A percentile compares a stretch with the other conserved stretches of the same genome.
Evolutionary conservation across 805 yeast genomes (phyloP).

Genomic region (Saturnispora dispora): DNA sequence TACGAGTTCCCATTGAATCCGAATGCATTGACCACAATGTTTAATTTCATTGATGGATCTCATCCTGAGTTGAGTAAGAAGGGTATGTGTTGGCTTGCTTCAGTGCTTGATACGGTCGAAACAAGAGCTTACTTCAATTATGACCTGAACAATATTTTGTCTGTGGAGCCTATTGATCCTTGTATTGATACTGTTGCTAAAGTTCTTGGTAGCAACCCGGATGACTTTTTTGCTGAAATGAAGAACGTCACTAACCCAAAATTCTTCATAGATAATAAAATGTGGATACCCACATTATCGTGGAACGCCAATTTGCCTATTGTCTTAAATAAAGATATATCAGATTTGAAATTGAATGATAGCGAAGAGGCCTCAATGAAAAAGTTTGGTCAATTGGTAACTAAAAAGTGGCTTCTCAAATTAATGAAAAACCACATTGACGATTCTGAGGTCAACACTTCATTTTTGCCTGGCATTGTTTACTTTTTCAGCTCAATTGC

Average conservation of each 20-base stretch:
- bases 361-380: constrained; percentile 36
- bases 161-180: constrained; percentile 24
- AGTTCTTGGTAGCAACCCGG: constrained; percentile 17
- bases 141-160: constrained; percentile 33
- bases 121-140: constrained; percentile 26
- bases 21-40: constrained; percentile 35
- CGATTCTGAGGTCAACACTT: constrained; percentile 60
- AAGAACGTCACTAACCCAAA: constrained; percentile 35
- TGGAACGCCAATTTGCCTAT: constrained; percentile 57
- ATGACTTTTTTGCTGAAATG: constrained; percentile 44
- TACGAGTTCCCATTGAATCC: constrained; percentile 38
- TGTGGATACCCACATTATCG: constrained; percentile 59
- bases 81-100: constrained; percentile 51
- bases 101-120: constrained; percentile 30
- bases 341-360: constrained; percentile 26
- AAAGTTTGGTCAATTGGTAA: constrained; percentile 36
- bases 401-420: constrained; percentile 48
- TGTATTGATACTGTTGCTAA: constrained; percentile 10
- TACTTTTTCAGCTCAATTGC: constrained; percentile 44
- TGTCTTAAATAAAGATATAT: constrained; percentile 27
- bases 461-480: constrained; percentile 59
- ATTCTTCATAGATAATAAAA: constrained; percentile 50
- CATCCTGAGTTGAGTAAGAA: constrained; percentile 61
- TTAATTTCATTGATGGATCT: constrained; percentile 41
- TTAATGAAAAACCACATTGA: constrained; percentile 46